Evolutionary conservation across 163 green algal genomes (phyloP).

Genomic region (Volvox carteri): DNA sequence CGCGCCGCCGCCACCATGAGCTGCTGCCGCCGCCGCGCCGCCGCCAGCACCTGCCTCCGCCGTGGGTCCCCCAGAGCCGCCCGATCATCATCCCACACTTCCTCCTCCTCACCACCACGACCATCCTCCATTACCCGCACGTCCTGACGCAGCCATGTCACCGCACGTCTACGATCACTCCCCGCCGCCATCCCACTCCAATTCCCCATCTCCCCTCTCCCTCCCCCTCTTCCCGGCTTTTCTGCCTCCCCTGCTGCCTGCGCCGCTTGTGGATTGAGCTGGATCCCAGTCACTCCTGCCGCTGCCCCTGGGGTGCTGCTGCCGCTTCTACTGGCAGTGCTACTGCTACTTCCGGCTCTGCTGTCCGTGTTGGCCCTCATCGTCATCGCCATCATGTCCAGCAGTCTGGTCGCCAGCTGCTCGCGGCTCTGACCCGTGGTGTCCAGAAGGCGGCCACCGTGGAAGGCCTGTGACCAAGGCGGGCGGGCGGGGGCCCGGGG

Average conservation of each 20-base stretch:
- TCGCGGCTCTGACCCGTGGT: slow-evolving; percentile 10
- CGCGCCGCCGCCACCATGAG: slow-evolving; percentile 13
- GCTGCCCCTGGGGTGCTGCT: too few species aligned
- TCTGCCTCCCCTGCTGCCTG: neutral
- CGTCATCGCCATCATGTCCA: neutral
- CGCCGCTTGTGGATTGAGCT: too few species aligned
- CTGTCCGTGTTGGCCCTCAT: neutral
- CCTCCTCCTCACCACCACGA: neutral
- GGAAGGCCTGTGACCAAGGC: slow-evolving; percentile 47
- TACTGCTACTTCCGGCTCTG: neutral
- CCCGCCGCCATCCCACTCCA: too few species aligned
- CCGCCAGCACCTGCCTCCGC: slow-evolving; percentile 32
- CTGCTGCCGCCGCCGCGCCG: slow-evolving; percentile 14
- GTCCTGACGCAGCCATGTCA: neutral
- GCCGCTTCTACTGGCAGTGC: neutral
- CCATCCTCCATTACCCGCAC: neutral
- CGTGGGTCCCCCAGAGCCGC: slow-evolving; percentile 36
- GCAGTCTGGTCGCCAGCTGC: slow-evolving; percentile 42
- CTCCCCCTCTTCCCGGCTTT: too few species aligned
- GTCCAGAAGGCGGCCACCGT: neutral
- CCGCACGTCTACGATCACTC: neutral
- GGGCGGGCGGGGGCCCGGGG: too few species aligned
- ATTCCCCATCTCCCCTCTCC: too few species aligned
- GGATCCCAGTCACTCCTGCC: too few species aligned
- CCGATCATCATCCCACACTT: slow-evolving; percentile 21